Conservation (phyloP, 1,284 basidiomycete genomes). For the Cystobasidium slooffiae region DNA sequence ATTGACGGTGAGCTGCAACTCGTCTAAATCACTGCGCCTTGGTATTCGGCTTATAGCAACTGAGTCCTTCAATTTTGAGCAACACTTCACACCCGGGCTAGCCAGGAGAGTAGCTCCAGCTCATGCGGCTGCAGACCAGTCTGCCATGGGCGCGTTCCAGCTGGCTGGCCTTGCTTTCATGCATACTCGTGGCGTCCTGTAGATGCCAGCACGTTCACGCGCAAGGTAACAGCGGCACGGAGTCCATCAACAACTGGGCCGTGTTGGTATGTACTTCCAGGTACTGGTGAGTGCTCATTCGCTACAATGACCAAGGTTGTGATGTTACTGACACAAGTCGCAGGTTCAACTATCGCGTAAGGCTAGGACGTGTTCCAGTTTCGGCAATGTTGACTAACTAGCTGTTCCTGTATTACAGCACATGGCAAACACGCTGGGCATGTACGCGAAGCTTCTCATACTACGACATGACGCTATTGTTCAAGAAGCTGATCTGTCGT, state of each 20-base stretch:
- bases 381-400: neutral
- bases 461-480: conserved; percentile 13
- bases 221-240: neutral
- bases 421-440: conserved; percentile 96
- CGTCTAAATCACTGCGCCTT: too few species aligned
- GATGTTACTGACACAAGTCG: neutral
- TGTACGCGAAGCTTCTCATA: conserved; percentile 63
- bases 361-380: conserved; percentile 54
- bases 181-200: conserved; percentile 20
- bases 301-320: neutral
- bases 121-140: neutral
- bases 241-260: conserved; percentile 94
- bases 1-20: too few species aligned
- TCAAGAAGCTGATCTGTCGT: neutral
- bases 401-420: conserved; percentile 64
- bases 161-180: neutral
- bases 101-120: neutral
- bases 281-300: conserved; percentile 67
- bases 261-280: conserved; percentile 91
- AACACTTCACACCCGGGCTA: neutral
- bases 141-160: neutral
- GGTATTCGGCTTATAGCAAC: too few species aligned
- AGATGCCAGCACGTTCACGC: conserved; percentile 22
- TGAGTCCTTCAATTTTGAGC: too few species aligned
- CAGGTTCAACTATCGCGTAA: conserved; percentile 88